Base-by-base conservation (phyloP, 305 asterid genomes). In the Fraxinus dipetala region DNA sequence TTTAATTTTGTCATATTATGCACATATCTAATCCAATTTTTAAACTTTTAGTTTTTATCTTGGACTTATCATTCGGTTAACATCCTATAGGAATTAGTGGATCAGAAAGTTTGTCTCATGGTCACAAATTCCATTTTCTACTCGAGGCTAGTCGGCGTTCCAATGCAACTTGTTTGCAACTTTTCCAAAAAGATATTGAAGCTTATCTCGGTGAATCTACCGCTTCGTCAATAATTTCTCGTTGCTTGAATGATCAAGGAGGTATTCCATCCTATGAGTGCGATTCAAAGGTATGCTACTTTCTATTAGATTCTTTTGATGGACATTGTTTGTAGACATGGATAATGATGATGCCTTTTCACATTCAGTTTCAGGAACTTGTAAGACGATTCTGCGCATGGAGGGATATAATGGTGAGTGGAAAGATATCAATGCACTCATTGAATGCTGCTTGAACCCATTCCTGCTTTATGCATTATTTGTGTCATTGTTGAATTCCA, bases 341-440 rank as follows among this genome's bases (percentile, higher is more conserved):
- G 82, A 80, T 45, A 73, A 74, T 88, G 82, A 85, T 32, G 54
- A 30, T 82, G 69, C 63, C 45, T 73, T 72, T 78, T 86, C 11
- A 40, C 35, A 14, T 88, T 88, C 89, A 94, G 98, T 94, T 93
- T 89, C 98, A 94, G 94, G 96, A 89, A 76, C 88, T 83, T 77
- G 96, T 94, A 85, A 89, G 97, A 78, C 85, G 87, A 75, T 84
- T 96, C 79, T 96, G 99, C 84, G 84, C 93, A 79, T 96, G 99
- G 99, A 93, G 99, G 89, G 99, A 96, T 86, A 78, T 94, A 85
- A 93, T 93, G 99, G 99, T 96, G 78, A 92, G 97, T 89, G 67
- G 80, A 72, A 78, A 78, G 35, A 81, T 85, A 51, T 32, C 48
- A 69, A 69, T 28, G 14, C 9, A 30, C 32, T 75, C 77, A 13